Percentiles rank a stretch among this genome's conserved stretches.
phyloP scores from a whole-genome alignment of 2,329 filamentous ascomycete genomes.

The Monilinia polystroma region DNA sequence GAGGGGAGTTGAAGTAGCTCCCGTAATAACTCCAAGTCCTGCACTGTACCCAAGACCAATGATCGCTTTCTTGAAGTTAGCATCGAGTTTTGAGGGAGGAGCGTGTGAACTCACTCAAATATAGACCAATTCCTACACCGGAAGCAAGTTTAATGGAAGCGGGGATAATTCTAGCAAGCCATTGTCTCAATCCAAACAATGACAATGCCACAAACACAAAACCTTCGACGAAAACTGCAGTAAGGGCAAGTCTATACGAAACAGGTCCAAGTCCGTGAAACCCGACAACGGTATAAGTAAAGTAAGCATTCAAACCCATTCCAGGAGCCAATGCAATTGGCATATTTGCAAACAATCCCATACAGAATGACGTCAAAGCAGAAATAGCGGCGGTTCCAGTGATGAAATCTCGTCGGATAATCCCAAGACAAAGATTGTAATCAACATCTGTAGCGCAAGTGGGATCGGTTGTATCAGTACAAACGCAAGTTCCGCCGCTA shows the following conservation, averaged over 20 bases:
- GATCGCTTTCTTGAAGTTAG: slow-evolving; percentile 45
- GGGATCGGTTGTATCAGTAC: slow-evolving; percentile 43
- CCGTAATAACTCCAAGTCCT: slow-evolving; percentile 76
- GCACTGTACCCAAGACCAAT: slow-evolving; percentile 77
- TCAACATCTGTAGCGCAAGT: slow-evolving; percentile 39
- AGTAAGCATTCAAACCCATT: slow-evolving; percentile 88
- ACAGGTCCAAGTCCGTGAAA: slow-evolving; percentile 71
- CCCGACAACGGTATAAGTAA: slow-evolving; percentile 75
- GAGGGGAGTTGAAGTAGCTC: slow-evolving; percentile 65
- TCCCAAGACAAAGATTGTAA: slow-evolving; percentile 44
- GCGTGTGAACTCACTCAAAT: slow-evolving; percentile 43
- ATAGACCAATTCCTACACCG: slow-evolving; percentile 81
- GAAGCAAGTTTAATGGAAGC: slow-evolving; percentile 83
- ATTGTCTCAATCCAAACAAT: slow-evolving; percentile 78
- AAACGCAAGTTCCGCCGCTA: slow-evolving; percentile 73
- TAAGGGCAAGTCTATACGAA: slow-evolving; percentile 73
- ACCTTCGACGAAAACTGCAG: slow-evolving; percentile 85
- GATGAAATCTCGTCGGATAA: slow-evolving; percentile 65
- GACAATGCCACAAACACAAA: slow-evolving; percentile 81
- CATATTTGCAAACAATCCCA: slow-evolving; percentile 78
- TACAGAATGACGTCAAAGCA: slow-evolving; percentile 74
- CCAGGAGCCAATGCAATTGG: slow-evolving; percentile 72
- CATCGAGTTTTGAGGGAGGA: neutral
- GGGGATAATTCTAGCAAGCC: slow-evolving; percentile 83
- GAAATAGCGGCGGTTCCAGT: slow-evolving; percentile 84